Conservation (phyloP, 345 rosid species). For the Eucalyptus cloeziana region DNA sequence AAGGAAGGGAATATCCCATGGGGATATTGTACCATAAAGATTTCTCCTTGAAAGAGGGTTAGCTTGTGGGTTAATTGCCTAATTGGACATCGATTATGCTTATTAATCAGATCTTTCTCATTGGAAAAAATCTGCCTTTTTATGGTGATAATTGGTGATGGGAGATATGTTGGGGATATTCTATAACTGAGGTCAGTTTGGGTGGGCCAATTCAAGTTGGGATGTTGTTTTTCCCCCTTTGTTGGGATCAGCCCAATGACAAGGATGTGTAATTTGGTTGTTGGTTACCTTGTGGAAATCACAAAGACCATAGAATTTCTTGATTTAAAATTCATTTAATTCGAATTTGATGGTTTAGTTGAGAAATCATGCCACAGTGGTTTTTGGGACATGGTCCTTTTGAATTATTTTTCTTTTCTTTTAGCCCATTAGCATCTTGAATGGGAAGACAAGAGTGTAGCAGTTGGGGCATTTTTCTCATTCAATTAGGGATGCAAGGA, state of each 20-base stretch:
- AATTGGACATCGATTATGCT: background rate
- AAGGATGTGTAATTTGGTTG: background rate
- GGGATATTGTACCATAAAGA: background rate
- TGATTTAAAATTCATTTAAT: background rate
- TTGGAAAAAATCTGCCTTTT: background rate
- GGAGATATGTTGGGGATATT: background rate
- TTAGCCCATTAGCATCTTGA: background rate
- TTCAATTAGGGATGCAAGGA: background rate
- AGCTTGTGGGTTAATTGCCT: background rate
- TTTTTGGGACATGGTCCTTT: background rate
- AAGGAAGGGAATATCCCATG: background rate
- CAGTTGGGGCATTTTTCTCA: accelerated
- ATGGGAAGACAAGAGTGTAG: background rate
- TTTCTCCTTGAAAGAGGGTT: background rate
- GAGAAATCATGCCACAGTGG: background rate
- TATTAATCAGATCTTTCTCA: background rate
- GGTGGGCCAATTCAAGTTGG: background rate
- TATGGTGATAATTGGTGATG: background rate
- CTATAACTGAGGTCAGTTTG: background rate
- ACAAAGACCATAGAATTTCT: background rate
- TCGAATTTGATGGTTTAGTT: background rate
- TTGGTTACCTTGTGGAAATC: background rate
- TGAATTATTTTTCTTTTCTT: background rate
- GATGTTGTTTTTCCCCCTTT: background rate
- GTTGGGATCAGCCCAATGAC: background rate